Conservation (phyloP, 2,329 filamentous ascomycete species). For the Alternaria alternata region DNA sequence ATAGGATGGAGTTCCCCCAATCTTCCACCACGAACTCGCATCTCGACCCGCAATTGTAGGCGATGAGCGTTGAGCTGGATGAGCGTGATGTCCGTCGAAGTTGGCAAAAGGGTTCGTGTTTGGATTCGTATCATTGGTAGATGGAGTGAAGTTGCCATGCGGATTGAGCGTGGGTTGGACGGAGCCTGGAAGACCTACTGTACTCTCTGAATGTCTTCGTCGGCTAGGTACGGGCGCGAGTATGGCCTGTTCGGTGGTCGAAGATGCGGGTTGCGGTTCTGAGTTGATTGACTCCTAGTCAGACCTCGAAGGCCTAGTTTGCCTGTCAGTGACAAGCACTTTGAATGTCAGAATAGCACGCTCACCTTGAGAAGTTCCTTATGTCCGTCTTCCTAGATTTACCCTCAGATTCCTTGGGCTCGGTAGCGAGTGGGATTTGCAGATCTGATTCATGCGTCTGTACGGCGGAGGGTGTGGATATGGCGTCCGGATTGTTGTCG, state of each 20-base stretch:
- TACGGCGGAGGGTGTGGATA: background rate
- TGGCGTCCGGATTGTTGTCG: background rate
- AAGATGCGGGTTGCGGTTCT: background rate
- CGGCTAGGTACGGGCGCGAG: background rate
- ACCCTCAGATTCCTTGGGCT: background rate
- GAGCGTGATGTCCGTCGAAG: no score
- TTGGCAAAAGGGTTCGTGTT: background rate
- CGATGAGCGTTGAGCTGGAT: background rate
- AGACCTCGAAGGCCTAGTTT: background rate
- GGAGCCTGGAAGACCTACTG: background rate
- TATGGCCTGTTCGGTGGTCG: background rate
- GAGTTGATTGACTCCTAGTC: conserved; percentile 4
- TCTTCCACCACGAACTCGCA: background rate
- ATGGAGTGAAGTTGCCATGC: background rate
- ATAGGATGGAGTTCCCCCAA: background rate
- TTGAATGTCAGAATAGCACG: background rate
- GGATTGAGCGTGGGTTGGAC: background rate
- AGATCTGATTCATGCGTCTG: background rate
- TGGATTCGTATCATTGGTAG: background rate
- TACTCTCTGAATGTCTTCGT: background rate
- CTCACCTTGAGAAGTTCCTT: background rate
- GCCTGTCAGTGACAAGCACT: background rate
- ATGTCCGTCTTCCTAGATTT: background rate
- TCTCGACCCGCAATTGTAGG: background rate
- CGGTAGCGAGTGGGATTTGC: background rate